phyloP scores from a whole-genome alignment of 2,329 filamentous ascomycete species.

The Paramyrothecium roridum region DNA sequence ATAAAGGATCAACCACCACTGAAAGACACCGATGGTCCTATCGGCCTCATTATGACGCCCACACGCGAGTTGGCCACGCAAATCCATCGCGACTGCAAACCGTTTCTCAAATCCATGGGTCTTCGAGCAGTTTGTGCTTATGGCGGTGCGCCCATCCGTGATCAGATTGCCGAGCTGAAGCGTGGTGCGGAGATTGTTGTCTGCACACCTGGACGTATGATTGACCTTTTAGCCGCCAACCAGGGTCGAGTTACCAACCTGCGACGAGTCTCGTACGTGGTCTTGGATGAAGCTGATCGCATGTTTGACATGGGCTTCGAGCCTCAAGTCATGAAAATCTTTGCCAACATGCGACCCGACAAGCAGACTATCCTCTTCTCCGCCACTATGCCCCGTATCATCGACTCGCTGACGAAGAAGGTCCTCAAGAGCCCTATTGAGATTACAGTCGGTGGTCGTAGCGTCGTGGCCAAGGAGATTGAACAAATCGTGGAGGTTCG shows the following conservation, averaged over 20 bases:
- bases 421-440: slow-evolving; percentile 82
- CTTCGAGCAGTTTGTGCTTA: slow-evolving; percentile 90
- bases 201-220: slow-evolving; percentile 91
- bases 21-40: slow-evolving; percentile 80
- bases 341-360: slow-evolving; percentile 86
- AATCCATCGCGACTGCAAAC: slow-evolving; percentile 92
- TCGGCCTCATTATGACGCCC: slow-evolving; percentile 87
- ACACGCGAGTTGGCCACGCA: slow-evolving; percentile 92
- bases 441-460: slow-evolving; percentile 87
- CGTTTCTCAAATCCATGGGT: slow-evolving; percentile 83
- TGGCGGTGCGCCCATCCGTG: slow-evolving; percentile 91
- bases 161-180: slow-evolving; percentile 95
- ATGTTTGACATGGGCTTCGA: slow-evolving; percentile 99
- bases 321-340: slow-evolving; percentile 95
- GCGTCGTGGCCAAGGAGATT: slow-evolving; percentile 85
- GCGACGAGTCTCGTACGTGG: slow-evolving; percentile 84
- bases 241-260: slow-evolving; percentile 92
- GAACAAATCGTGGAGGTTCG: slow-evolving; percentile 89
- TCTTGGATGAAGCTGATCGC: slow-evolving; percentile 94
- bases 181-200: slow-evolving; percentile 93
- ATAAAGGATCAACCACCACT: slow-evolving; percentile 89
- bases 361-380: slow-evolving; percentile 95
- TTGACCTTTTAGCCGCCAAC: slow-evolving; percentile 91
- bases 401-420: slow-evolving; percentile 88
- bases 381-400: slow-evolving; percentile 90